Conservation (phyloP, 139 green algal species). For the Trebouxia sp. region DNA sequence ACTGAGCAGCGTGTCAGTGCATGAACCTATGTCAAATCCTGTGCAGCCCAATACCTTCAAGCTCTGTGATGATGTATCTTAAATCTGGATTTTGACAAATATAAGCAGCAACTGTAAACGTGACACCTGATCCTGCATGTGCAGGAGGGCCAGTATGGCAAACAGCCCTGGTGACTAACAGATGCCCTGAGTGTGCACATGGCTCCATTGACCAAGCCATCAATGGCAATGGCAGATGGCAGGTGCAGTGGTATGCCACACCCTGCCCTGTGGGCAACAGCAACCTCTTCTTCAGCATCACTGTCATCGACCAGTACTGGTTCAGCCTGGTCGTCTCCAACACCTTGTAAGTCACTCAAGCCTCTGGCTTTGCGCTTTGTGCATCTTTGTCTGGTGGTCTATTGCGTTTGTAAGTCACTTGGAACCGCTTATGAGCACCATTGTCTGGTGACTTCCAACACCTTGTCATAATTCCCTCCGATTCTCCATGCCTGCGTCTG, state of each 20-base stretch:
- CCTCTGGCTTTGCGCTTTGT: background rate
- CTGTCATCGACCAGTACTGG: conserved; percentile 33
- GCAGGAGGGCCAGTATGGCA: background rate
- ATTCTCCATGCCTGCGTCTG: too few species aligned
- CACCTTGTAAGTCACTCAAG: conserved; percentile 29
- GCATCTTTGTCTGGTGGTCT: background rate
- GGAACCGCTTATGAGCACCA: background rate
- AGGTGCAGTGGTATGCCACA: conserved; percentile 39
- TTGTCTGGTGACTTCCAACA: background rate
- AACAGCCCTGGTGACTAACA: conserved; percentile 26
- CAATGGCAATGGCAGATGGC: conserved; percentile 38
- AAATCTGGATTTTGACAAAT: too few species aligned
- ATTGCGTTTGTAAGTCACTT: background rate
- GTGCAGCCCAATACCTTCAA: too few species aligned
- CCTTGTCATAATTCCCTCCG: background rate
- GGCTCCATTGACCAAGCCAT: conserved; percentile 30
- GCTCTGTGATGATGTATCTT: too few species aligned
- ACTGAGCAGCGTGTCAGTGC: too few species aligned
- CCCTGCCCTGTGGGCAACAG: conserved; percentile 37
- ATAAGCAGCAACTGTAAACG: too few species aligned
- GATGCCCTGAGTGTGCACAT: conserved; percentile 36
- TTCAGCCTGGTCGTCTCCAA: conserved; percentile 40
- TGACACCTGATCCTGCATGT: too few species aligned
- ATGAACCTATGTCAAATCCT: too few species aligned
- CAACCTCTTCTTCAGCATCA: conserved; percentile 32